Evolutionary conservation across 1,139 yeast genomes (phyloP), one percentile per base, ranked within the genome.

Genomic region (Hyphopichia pseudoburtonii): DNA sequence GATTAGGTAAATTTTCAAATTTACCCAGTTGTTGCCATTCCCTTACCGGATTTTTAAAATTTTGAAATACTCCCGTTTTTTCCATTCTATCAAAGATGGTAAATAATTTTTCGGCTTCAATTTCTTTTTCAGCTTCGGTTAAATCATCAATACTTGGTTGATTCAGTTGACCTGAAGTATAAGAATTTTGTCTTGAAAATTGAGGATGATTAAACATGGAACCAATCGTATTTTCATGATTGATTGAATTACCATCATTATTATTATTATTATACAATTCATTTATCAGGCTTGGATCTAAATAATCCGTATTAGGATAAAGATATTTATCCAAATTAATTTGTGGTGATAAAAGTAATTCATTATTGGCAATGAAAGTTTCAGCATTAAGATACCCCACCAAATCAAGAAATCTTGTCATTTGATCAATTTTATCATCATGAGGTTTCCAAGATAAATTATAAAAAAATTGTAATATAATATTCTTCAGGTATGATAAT

Each of bases 41-140:
- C 30, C 61, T 46, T 1, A 63, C 54, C 6, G 78, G 77, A 37
- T 72, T 75, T 41, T 66, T 62, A 29, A 74, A 66, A 15, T 52
- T 52, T 37, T 70, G 64, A 44, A 77, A 65, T 0, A 71, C 56
- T 1, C 79, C 76, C 37, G 62, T 68, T 47, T 66, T 66, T 38
- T 71, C 75, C 58, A 73, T 66, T 43, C 75, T 56, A 28, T 73
- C 79, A 46, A 78, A 75, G 3, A 76, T 41, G 3, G 63, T 70
- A 49, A 70, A 73, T 48, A 78, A 53, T 44, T 73, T 65, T 37
- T 76, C 80, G 1, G 81, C 77, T 46, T 78, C 82, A 8, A 53
- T 51, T 41, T 75, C 78, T 48, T 77, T 76, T 44, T 78, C 82
- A 38, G 70, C 76, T n/a, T 64, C 67, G 1, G 76, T 64, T 62